Base-by-base conservation (phyloP, 768 basidiomycete species). In the Cystobasidium ongulense region DNA sequence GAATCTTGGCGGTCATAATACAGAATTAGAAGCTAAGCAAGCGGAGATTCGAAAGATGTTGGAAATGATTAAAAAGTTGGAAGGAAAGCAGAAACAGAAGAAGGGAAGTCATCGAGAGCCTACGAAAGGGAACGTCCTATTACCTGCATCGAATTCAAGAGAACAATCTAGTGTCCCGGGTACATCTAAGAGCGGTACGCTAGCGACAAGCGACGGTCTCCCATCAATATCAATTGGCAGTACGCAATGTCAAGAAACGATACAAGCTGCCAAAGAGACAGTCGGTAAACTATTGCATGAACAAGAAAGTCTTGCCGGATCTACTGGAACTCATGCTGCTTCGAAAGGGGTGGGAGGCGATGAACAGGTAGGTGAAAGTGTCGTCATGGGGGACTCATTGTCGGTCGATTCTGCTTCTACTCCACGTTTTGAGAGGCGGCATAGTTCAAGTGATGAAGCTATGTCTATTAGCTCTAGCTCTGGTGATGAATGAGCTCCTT, bases 1-100 rank as follows among this genome's bases (percentile, higher is more conserved):
- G 3, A 41, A 2, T 8, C 21, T 5, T 52, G 46, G 11, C 25
- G 65, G 27, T 18, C 25, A n/a, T n/a, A 50, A 46, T 5, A 18
- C 41, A 50, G 39, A 67, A 29, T 43, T 67, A 17, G 65, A 67
- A 27, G 65, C 65, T 8, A 67, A 67, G 27, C 65, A 67, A 29
- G 43, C 41, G 25, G 65, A 67, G 50, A 67, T 67, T 15, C 39
- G 46, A 50, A 36, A 41, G 50, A 67, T 67, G 65, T 18, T 67
- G 21, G 65, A 67, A n/a, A 29, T 46, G 50, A 67, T 67, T 3
- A 67, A 50, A 17, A 64, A 64, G 63, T 39, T 64, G 25, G 63
- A 64, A 41, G 39, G 39, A 13, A 64, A 64, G 63, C 35, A 64
- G 63, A 31, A 38, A 25, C 29, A 61, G 35, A 61, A 61, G 57